Evolutionary conservation across 495 filamentous ascomycete species (phyloP).

Genomic region (Xylaria castorea): DNA sequence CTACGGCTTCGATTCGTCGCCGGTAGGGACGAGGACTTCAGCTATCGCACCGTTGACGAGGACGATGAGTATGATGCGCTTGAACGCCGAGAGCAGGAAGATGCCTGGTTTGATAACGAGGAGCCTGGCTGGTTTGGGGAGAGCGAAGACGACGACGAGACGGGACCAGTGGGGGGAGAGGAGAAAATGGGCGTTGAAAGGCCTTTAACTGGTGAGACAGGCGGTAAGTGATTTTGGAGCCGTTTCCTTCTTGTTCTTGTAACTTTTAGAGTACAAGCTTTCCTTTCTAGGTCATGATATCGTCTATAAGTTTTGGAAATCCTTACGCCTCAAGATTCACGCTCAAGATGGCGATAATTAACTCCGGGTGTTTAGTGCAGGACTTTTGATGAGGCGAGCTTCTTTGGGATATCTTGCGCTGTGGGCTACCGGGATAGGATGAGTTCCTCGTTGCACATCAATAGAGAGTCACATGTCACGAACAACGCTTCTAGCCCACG

Average conservation of each 20-base stretch:
- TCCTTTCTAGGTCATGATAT: too few species aligned
- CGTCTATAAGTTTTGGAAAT: too few species aligned
- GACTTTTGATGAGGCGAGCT: constrained; percentile 64
- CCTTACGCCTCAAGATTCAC: neutral
- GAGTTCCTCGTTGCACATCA: neutral
- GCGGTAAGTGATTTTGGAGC: constrained; percentile 35
- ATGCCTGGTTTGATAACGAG: constrained; percentile 80
- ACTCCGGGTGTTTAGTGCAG: constrained; percentile 54
- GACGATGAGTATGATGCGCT: constrained; percentile 74
- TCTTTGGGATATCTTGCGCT: neutral
- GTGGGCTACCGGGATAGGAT: neutral
- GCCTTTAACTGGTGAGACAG: constrained; percentile 70
- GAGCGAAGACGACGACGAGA: constrained; percentile 56
- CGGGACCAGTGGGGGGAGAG: constrained; percentile 59
- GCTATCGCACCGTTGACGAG: constrained; percentile 71
- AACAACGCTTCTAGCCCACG: neutral
- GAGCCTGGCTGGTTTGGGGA: constrained; percentile 68
- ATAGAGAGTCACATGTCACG: neutral
- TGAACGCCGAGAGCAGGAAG: constrained; percentile 64
- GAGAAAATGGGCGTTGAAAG: constrained; percentile 42
- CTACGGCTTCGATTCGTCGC: constrained; percentile 73
- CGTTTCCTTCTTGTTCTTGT: neutral
- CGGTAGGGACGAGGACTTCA: constrained; percentile 78
- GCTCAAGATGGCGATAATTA: neutral
- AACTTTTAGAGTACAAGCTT: neutral